Conservation (phyloP, 371 early-diverging fungal genomes). For the Amoeboaphelidium protococcarum region DNA sequence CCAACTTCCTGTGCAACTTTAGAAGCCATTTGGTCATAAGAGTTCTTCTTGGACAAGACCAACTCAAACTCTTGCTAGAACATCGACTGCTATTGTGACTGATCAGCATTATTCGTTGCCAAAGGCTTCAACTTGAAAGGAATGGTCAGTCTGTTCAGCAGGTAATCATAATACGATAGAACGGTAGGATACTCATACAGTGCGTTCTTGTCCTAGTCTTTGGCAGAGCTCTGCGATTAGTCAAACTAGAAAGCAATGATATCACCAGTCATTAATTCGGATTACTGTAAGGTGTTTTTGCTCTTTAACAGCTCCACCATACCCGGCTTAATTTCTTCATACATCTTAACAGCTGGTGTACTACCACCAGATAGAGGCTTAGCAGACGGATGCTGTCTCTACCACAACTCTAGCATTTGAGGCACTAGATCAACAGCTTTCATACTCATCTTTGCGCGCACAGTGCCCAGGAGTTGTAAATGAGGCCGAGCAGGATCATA, state of each 20-base stretch:
- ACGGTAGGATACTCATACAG: conserved; percentile 20
- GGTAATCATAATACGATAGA: conserved; percentile 37
- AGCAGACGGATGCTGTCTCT: too few species aligned
- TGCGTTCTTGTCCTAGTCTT: too few species aligned
- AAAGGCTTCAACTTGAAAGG: conserved; percentile 32
- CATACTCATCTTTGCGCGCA: conserved; percentile 12
- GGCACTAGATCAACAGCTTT: conserved; percentile 35
- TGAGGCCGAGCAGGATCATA: background rate
- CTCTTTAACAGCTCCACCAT: conserved; percentile 44
- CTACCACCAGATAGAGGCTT: too few species aligned
- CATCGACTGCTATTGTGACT: conserved; percentile 1
- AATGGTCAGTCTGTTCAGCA: conserved; percentile 33
- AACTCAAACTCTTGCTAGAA: conserved; percentile 13
- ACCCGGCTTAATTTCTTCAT: conserved; percentile 69
- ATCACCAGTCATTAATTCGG: conserved; percentile 72
- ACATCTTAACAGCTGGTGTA: conserved; percentile 29
- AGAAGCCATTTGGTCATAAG: conserved; percentile 27
- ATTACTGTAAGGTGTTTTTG: conserved; percentile 27
- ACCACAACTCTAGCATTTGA: too few species aligned
- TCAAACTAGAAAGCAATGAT: conserved; percentile 16
- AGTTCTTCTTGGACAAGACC: conserved; percentile 28
- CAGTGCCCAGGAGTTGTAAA: background rate
- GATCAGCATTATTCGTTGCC: conserved; percentile 8
- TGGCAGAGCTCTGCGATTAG: too few species aligned
- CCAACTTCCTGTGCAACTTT: conserved; percentile 25